phyloP scores from a whole-genome alignment of 345 rosid genomes.

The Zanthoxylum bungeanum region DNA sequence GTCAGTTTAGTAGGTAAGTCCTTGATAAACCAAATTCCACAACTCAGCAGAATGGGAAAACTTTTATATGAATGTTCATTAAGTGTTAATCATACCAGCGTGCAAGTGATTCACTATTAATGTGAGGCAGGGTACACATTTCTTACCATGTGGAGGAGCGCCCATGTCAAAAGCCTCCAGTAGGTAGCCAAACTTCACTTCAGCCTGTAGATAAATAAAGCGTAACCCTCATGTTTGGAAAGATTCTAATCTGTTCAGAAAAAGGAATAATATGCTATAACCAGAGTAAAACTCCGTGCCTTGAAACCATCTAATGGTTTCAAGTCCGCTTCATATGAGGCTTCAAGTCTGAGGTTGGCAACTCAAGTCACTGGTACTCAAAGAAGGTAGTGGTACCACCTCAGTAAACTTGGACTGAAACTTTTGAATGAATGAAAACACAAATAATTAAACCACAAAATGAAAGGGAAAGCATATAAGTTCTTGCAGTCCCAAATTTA shows the following conservation, averaged over 20 bases:
- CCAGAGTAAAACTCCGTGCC: not conserved
- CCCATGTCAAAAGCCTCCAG: conserved; percentile 98
- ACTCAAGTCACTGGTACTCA: not conserved
- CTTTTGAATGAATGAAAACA: not conserved
- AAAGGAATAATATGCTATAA: not conserved
- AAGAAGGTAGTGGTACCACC: not conserved
- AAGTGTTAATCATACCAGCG: not conserved
- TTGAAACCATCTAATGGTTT: not conserved
- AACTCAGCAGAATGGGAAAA: no score
- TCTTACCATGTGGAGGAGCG: conserved; percentile 96
- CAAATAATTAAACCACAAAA: not conserved
- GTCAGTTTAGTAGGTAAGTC: not conserved
- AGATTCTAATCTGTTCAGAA: not conserved
- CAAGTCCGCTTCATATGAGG: not conserved
- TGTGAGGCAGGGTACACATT: not conserved
- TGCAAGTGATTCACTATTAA: not conserved
- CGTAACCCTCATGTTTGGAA: not conserved
- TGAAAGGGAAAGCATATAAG: not conserved
- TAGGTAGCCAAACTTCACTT: conserved; percentile 91
- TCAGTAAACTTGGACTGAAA: not conserved
- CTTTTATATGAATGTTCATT: not conserved
- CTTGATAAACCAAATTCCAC: no score
- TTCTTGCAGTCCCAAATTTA: not conserved
- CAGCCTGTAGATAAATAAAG: conserved; percentile 53
- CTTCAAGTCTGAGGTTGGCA: not conserved